Base-by-base conservation (phyloP, 306 rosid genomes). In the Vigna angularis region DNA sequence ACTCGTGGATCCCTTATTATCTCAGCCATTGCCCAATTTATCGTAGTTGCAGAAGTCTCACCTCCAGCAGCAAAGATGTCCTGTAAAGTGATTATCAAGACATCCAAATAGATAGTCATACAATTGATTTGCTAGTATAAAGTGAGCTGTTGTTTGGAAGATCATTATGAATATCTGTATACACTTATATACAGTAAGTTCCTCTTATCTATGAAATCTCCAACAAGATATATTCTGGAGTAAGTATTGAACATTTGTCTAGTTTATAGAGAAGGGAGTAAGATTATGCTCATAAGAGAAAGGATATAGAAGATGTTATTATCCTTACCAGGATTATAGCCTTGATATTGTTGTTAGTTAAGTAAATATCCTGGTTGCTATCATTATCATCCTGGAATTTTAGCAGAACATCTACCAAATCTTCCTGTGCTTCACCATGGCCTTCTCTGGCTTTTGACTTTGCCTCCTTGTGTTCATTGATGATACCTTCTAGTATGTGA, bases 1-100 rank as follows among this genome's bases (percentile, higher is more conserved):
- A 32, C 45, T 62, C 67, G 1, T 62, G 67, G 67, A 32, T 62
- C 20, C 45, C 12, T 62, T 15, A 62, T 6, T 1, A 62, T 14
- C 66, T 61, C 67, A 0, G 22, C 22, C 45, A 62, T 62, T 62
- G 67, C 67, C 67, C 67, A 62, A 32, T 6, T 62, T 7, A 62
- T 32, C 2, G 67, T 62, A 7, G 45, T 32, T 6, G 85, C n/a
- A 45, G 79, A 24, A 13, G 85, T 73, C 32, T 30, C 32, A 30
- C 32, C 5, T 4, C 32, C 32, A 3, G 4, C 32, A 3, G 4
- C 32, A 30, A 3, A 30, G 32, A 30, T 30, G 28, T 26, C 28
- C 28, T 26, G 28, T 26, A 26, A 26, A 26, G 28, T 26, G 28
- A 26, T 26, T 26, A 26, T 26, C 28, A 26, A 26, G 3, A 26